Percentiles rank a stretch among this genome's conserved stretches.
These are phyloP conservation scores for Globisporangium cystogenes DNA, from an alignment of 352 stramenopile species.

Conservation along the genomic window DNA sequence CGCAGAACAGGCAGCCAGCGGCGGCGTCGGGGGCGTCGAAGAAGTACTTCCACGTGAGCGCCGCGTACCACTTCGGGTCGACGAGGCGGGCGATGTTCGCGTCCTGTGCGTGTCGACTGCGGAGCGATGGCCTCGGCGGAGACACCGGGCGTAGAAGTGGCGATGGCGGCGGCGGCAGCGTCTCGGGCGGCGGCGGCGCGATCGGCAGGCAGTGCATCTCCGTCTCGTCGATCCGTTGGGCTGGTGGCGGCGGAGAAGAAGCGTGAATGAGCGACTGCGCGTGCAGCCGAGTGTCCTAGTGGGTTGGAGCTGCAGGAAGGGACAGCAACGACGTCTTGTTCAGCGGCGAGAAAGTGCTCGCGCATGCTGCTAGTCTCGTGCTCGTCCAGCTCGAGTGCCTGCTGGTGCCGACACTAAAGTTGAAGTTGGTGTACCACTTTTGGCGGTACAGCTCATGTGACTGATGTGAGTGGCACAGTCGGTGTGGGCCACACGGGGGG, in stretches of 20 bases:
- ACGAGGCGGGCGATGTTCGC: background rate
- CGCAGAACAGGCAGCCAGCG: constrained; percentile 11
- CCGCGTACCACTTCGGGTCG: background rate
- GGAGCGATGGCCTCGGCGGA: too few relatives aligned
- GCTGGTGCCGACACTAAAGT: too few relatives aligned
- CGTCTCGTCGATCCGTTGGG: too few relatives aligned
- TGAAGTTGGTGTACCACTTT: too few relatives aligned
- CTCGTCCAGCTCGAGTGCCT: too few relatives aligned
- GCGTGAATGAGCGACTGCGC: background rate
- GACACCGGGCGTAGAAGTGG: background rate
- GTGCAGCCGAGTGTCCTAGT: too few relatives aligned
- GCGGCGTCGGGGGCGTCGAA: constrained; percentile 1
- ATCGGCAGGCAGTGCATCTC: background rate
- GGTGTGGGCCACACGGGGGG: too few relatives aligned
- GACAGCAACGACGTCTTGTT: background rate
- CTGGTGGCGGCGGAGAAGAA: background rate
- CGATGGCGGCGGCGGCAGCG: background rate
- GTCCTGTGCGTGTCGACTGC: too few relatives aligned
- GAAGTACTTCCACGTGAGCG: constrained; percentile 13
- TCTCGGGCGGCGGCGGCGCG: background rate
- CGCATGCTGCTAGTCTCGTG: too few relatives aligned
- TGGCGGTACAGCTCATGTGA: too few relatives aligned
- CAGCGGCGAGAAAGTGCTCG: background rate
- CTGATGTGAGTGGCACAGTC: too few relatives aligned
- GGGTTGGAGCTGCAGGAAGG: background rate